Base-by-base conservation (phyloP, 129 eudicot genomes). In the Erigeron canadensis region DNA sequence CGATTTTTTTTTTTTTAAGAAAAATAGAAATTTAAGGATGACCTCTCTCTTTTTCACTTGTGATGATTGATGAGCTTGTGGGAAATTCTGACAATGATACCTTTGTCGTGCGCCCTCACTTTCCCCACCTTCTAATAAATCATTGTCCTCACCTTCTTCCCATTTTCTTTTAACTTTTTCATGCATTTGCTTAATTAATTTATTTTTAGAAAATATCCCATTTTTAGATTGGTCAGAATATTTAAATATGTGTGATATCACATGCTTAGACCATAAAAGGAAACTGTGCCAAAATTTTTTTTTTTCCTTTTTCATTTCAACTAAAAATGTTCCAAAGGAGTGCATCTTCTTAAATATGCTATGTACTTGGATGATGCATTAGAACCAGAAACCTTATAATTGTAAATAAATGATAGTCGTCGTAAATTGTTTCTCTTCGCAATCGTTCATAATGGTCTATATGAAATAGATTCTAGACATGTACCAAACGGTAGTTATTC, bases 81-180 rank as follows among this genome's bases (percentile, higher is more conserved):
- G 50, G 76, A 5, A 42, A 38, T 62, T 61, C 75, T 68, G 75
- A 77, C 81, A 77, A 67, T 55, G 56, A 61, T 50, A 65, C 81
- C 70, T 77, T 77, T 69, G 59, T 61, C 81, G 70, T 63, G 81
- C 60, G 72, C 58, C 76, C 65, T 63, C 67, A 51, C 73, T 38
- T 38, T 70, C 66, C 71, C 81, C 81, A 77, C 81, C 67, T 77
- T 70, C 77, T 45, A 62, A 2, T 54, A 63, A 53, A 70, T 77
- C 81, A 70, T 78, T 78, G 67, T 64, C 67, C 81, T 71, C 81
- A 53, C 81, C 72, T 62, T 77, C 60, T 65, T 75, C 53, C 46
- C 54, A 5, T 11, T 42, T 15, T 6, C 9, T n/a, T 42, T 58
- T 15, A 10, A 3, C 22, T 22, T 28, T 15, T n/a, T 53, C 58